phyloP scores from a whole-genome alignment of 805 yeast genomes.

The Saccharomycopsis sp. region DNA sequence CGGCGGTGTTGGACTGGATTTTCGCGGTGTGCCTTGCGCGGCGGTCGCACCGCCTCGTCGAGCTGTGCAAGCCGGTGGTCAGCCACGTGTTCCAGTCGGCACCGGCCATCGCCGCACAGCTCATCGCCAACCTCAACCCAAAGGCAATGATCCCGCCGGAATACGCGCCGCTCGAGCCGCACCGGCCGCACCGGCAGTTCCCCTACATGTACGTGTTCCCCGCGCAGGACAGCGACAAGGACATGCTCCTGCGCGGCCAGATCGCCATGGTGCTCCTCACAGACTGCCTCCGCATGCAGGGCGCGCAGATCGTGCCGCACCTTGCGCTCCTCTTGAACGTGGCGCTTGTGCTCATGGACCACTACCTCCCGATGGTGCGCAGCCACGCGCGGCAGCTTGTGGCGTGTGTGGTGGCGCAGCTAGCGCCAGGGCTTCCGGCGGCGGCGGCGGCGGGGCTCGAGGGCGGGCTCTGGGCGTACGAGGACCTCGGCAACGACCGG shows the following conservation, averaged over 20 bases:
- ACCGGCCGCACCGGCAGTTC: conserved; percentile 34
- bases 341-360: conserved; percentile 76
- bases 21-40: conserved; percentile 60
- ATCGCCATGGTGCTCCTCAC: conserved; percentile 78
- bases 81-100: conserved; percentile 64
- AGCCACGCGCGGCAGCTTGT: conserved; percentile 73
- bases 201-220: conserved; percentile 61
- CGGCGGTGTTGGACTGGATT: conserved; percentile 64
- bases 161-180: conserved; percentile 28
- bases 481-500: conserved; percentile 70
- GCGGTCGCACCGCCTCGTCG: conserved; percentile 68
- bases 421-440: no score
- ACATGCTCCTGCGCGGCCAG: conserved; percentile 82
- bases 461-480: conserved; percentile 73
- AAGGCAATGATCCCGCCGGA: conserved; percentile 81
- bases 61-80: conserved; percentile 72
- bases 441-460: no score
- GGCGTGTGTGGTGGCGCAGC: no score
- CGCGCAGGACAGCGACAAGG: conserved; percentile 47
- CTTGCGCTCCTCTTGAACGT: conserved; percentile 75
- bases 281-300: conserved; percentile 54
- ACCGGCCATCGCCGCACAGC: conserved; percentile 47
- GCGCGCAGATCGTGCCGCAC: conserved; percentile 46
- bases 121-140: conserved; percentile 71
- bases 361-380: conserved; percentile 75